Base-by-base conservation (phyloP, 805 yeast genomes). In the Ogataea angusta region DNA sequence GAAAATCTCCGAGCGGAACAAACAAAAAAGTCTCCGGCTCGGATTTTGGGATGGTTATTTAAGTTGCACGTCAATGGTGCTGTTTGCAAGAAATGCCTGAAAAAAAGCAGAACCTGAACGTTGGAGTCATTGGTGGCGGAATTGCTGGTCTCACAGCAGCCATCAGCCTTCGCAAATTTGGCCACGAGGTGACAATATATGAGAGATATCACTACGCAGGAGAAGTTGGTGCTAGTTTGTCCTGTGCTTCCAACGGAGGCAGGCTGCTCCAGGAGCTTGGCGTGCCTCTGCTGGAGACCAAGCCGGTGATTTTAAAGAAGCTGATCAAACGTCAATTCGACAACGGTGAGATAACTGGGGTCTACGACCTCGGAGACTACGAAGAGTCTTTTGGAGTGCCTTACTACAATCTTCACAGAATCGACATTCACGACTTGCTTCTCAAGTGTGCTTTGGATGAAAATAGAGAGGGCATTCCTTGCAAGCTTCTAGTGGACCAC, bases 201-300 rank as follows among this genome's bases (percentile, higher is more conserved):
- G 63, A 59, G 40, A 38, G 62, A 31, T 57, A 57, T 34, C 57
- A 57, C 31, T 59, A 46, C 27, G 60, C 54, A 6, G 62, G 62
- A 8, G 63, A 59, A 41, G 62, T 59, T 9, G 63, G 63, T 10
- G 63, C 62, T 19, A 55, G 63, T 8, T 45, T 60, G 21, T 54
- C 59, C 4, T 56, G 56, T 47, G 63, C 64, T 27, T 56, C 62
- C 10, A 60, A 60, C 35, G 63, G 63, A 6, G 62, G 63, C 2
- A 42, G 46, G 15, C 48, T 56, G 47, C 40, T 60, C 30, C 48
- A 52, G 23, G 62, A 57, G 22, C 49, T 60, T 54, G 64, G 52
- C 1, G 49, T 60, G 6, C 56, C 56, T 26, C 43, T 56, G 6
- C 30, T 38, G 16, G 53, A 50, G 23, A 51, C 58, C 4, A 48